Percentiles rank a stretch among this genome's conserved stretches.
phyloP scores from a whole-genome alignment of 495 filamentous ascomycete species.

The Xylaria nigripes region DNA sequence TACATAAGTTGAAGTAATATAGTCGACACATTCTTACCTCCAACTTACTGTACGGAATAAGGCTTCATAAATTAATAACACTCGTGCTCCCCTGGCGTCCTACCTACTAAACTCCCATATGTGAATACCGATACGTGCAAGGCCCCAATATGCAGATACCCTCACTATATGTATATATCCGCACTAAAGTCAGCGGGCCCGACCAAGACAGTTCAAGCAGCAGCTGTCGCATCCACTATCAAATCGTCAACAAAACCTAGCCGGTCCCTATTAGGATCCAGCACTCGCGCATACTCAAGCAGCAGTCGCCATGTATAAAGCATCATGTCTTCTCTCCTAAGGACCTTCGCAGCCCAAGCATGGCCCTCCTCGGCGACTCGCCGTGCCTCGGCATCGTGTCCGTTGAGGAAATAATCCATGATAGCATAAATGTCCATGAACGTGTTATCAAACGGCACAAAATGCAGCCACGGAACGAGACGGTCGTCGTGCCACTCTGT shows the following conservation, averaged over 20 bases:
- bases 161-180: no score
- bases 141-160: no score
- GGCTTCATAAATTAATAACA: no score
- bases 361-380: constrained; percentile 53
- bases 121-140: no score
- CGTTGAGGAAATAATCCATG: constrained; percentile 57
- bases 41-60: no score
- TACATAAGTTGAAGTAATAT: no score
- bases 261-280: background rate
- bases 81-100: no score
- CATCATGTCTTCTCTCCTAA: constrained; percentile 63
- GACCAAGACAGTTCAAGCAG: no score
- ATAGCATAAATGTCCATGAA: constrained; percentile 60
- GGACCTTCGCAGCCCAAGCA: constrained; percentile 57
- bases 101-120: no score
- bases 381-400: constrained; percentile 25
- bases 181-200: no score
- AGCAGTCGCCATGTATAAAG: constrained; percentile 63
- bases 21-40: no score
- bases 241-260: constrained; percentile 8
- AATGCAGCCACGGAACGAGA: constrained; percentile 53
- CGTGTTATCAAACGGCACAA: constrained; percentile 60
- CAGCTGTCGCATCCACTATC: background rate
- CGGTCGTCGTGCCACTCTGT: constrained; percentile 57
- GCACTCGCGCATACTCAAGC: constrained; percentile 45